Conservation (phyloP, 192 early-diverging fungal species). For the Martensiomyces pterosporus region DNA sequence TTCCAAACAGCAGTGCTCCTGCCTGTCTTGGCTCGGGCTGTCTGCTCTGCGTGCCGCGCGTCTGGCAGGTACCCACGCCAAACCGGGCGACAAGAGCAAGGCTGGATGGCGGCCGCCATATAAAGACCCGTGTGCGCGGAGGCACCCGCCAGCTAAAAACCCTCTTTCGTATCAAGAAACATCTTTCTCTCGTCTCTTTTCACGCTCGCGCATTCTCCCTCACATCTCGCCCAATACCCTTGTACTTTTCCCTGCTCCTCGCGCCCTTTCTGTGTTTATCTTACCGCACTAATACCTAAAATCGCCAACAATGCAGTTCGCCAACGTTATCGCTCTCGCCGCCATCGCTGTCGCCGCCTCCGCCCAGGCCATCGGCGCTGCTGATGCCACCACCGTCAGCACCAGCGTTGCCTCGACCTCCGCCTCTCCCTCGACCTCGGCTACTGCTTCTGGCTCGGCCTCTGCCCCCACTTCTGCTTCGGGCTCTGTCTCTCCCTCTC, state of each 20-base stretch:
- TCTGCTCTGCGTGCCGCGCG: too few relatives aligned
- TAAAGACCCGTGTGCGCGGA: too few relatives aligned
- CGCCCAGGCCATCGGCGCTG: constrained; percentile 28
- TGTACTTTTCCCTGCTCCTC: constrained; percentile 1
- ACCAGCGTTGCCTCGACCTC: constrained; percentile 1
- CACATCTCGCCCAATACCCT: neutral
- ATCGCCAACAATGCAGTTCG: constrained; percentile 42
- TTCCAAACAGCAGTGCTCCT: too few relatives aligned
- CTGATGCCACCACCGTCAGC: constrained; percentile 1
- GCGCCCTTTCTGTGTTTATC: neutral
- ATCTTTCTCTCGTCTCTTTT: neutral
- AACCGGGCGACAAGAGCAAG: too few relatives aligned
- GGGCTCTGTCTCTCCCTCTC: neutral
- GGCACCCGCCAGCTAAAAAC: too few relatives aligned
- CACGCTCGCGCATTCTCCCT: neutral
- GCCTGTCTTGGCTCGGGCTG: too few relatives aligned
- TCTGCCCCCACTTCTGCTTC: constrained; percentile 1
- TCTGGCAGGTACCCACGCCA: too few relatives aligned
- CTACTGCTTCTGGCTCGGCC: neutral
- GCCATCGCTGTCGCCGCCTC: constrained; percentile 32
- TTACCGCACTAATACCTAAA: neutral
- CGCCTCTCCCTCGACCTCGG: neutral
- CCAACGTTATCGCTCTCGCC: constrained; percentile 36
- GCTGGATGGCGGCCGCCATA: too few relatives aligned
- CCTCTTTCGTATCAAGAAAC: too few relatives aligned